Evolutionary conservation across 2,329 filamentous ascomycete genomes (phyloP).

Genomic region (Cladosporium cucumerinum): DNA sequence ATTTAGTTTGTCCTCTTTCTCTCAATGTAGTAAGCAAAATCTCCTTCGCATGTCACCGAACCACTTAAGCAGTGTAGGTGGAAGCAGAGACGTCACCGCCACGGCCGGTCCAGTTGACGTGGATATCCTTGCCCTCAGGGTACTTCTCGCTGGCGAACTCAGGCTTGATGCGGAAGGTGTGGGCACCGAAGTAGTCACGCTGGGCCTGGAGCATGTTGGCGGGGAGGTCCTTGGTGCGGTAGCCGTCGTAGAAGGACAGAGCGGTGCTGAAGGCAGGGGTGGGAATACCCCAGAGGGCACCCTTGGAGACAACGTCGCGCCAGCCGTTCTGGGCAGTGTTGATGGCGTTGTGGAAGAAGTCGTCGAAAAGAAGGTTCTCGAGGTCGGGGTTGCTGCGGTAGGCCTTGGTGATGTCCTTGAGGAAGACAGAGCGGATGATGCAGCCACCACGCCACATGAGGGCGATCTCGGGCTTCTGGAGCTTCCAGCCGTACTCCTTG

Average conservation of each 20-base stretch:
- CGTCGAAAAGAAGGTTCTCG: constrained; percentile 96
- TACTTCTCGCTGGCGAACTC: constrained; percentile 59
- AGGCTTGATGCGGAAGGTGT: constrained; percentile 55
- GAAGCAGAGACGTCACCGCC: constrained; percentile 96
- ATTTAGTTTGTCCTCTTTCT: constrained; percentile 3
- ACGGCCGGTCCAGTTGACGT: constrained; percentile 99
- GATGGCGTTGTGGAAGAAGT: constrained; percentile 99
- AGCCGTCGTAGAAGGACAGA: constrained; percentile 97
- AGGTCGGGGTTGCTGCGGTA: constrained; percentile 93
- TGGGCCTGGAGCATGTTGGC: constrained; percentile 98
- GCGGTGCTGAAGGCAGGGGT: constrained; percentile 96
- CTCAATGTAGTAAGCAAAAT: not conserved
- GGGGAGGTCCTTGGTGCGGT: constrained; percentile 93
- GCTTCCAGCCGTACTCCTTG: constrained; percentile 95
- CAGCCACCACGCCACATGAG: constrained; percentile 99
- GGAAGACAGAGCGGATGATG: constrained; percentile 99
- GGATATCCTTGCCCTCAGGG: constrained; percentile 80
- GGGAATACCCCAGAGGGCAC: constrained; percentile 90
- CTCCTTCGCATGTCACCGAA: not conserved
- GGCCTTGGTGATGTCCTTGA: constrained; percentile 97
- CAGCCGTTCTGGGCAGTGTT: constrained; percentile 88
- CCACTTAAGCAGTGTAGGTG: constrained; percentile 86
- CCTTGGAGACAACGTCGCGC: constrained; percentile 88
- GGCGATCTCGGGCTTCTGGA: constrained; percentile 99
- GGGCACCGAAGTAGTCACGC: constrained; percentile 93